These are phyloP conservation scores for Globisporangium irregulare DNA, from an alignment of 352 stramenopile species.

Conservation along the genomic window DNA sequence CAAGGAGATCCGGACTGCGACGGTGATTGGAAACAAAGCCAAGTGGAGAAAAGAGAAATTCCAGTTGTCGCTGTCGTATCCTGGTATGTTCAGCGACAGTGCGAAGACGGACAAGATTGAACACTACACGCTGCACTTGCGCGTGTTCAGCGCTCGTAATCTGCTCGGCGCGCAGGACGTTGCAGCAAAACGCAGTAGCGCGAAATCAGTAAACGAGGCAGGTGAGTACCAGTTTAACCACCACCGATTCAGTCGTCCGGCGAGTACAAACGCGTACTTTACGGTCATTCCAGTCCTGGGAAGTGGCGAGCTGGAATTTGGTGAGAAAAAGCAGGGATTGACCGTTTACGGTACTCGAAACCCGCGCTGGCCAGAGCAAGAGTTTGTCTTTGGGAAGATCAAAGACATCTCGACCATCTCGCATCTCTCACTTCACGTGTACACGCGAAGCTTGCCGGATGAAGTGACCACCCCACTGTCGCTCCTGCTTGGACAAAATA, in stretches of 20 bases:
- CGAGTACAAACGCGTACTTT: conserved; percentile 56
- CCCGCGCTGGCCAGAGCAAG: conserved; percentile 57
- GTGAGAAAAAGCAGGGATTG: conserved; percentile 52
- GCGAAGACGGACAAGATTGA: conserved; percentile 22
- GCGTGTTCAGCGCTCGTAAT: conserved; percentile 39
- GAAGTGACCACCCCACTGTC: conserved; percentile 30
- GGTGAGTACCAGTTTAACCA: conserved; percentile 8
- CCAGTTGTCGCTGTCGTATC: conserved; percentile 57
- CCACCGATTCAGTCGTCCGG: conserved; percentile 14
- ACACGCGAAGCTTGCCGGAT: conserved; percentile 46
- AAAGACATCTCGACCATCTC: conserved; percentile 51
- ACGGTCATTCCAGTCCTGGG: conserved; percentile 57
- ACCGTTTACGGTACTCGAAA: conserved; percentile 63
- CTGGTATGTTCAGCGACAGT: conserved; percentile 52
- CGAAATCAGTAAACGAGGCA: background rate
- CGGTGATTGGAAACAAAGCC: conserved; percentile 24
- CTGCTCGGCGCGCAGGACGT: conserved; percentile 24
- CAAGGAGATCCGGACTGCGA: conserved; percentile 41
- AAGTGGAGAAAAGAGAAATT: conserved; percentile 67
- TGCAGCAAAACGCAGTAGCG: background rate
- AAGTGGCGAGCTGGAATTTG: conserved; percentile 36
- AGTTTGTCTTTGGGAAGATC: conserved; percentile 62
- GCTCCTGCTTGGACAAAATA: conserved; percentile 28
- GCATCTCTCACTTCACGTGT: conserved; percentile 68
- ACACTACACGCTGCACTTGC: conserved; percentile 44